Percentiles rank a stretch among this genome's conserved stretches.
Evolutionary conservation across 108 stramenopile species (phyloP).

Genomic region (Asterionellopsis glacialis): DNA sequence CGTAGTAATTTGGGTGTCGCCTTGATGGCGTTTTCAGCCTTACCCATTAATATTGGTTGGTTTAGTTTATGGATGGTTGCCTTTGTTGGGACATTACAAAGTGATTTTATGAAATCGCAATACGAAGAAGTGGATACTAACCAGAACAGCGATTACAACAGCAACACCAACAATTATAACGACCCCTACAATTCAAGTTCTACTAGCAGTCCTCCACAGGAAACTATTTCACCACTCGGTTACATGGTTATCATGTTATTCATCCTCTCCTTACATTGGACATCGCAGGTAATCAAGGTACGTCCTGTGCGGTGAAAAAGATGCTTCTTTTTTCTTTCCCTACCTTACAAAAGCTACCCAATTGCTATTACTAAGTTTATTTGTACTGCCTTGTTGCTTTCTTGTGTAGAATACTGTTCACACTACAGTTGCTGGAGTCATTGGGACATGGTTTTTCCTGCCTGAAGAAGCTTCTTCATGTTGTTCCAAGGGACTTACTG

Average conservation of each 20-base stretch:
- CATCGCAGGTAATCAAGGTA: constrained; percentile 48
- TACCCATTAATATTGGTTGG: constrained; percentile 26
- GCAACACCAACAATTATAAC: constrained; percentile 14
- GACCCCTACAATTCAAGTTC: too few relatives aligned
- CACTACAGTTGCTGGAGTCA: constrained; percentile 74
- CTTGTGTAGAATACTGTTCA: constrained; percentile 70
- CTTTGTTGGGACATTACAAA: constrained; percentile 12
- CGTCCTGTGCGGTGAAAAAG: background rate
- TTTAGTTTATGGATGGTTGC: constrained; percentile 31
- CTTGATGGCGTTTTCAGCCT: constrained; percentile 25
- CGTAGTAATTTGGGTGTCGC: constrained; percentile 52
- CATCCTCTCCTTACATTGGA: constrained; percentile 76
- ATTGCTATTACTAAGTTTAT: constrained; percentile 12
- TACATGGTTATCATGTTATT: constrained; percentile 25
- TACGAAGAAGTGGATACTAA: too few relatives aligned
- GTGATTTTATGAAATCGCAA: too few relatives aligned
- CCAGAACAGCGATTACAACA: too few relatives aligned
- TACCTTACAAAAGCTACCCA: background rate
- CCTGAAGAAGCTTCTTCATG: constrained; percentile 42
- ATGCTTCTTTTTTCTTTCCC: background rate
- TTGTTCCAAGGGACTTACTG: constrained; percentile 34
- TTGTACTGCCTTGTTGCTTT: too few relatives aligned
- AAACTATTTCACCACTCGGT: too few relatives aligned
- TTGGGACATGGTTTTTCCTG: constrained; percentile 89
- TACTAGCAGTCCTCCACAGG: too few relatives aligned